Evolutionary conservation across 768 basidiomycete genomes (phyloP), one percentile per base, ranked within the genome.

Genomic region (Symmetrospora coprosmae): DNA sequence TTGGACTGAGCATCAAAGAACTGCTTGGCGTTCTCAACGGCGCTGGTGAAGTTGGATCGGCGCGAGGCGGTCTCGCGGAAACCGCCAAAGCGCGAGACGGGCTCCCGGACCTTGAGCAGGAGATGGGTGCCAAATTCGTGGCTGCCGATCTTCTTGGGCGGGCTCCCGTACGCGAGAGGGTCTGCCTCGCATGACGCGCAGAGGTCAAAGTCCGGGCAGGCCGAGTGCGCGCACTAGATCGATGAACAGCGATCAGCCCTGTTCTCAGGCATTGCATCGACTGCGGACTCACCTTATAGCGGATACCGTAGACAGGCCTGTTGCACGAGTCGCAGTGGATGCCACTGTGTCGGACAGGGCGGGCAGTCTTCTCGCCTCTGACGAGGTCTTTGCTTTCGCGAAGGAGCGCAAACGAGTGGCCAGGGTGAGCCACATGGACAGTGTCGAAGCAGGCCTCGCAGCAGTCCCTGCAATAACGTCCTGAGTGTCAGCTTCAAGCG

Each of bases 191-290:
- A 90, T 52, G 72, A 72, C 62, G 78, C 76, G 72, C 87, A 90
- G 23, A 90, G 77, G 67, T 91, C 87, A 65, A 82, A 88, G 71
- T 90, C 85, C 0, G 79, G 77, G 72, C 88, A 90, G 7, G 75
- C 73, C 17, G 80, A 76, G 68, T 87, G 82, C 80, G 87, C 82
- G 72, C 87, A 90, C 85, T 86, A n/a, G n/a, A n/a, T n/a, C n/a
- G n/a, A n/a, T n/a, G n/a, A n/a, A n/a, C n/a, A n/a, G n/a, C n/a
- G n/a, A n/a, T n/a, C n/a, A n/a, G n/a, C n/a, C n/a, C n/a, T n/a
- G n/a, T n/a, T n/a, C n/a, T n/a, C n/a, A n/a, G n/a, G n/a, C n/a
- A n/a, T n/a, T n/a, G n/a, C n/a, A n/a, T n/a, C n/a, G n/a, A n/a
- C n/a, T n/a, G n/a, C n/a, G n/a, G n/a, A n/a, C n/a, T n/a, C n/a